Evolutionary conservation across 768 basidiomycete species (phyloP), one percentile per base, ranked within the genome.

Genomic region (Lactarius psammicola): DNA sequence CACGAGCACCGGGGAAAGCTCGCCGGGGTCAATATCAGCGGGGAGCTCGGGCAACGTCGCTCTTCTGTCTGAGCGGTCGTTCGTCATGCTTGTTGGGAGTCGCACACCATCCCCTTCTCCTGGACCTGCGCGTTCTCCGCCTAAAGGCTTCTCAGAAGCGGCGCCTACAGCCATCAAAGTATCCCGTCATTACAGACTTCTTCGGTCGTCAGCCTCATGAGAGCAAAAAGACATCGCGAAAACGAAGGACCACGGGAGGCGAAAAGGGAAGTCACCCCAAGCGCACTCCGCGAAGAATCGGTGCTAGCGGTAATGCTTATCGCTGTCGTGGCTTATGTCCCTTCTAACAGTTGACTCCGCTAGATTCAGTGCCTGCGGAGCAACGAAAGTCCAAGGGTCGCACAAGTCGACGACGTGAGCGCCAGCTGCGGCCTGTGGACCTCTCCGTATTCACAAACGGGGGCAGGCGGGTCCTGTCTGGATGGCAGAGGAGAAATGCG

Each of bases 391-490:
- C 42, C 26, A 63, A 55, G 28, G 28, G 33, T 17, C 62, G 30
- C 51, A 0, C 46, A 8, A 31, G 61, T 54, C 57, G 53, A 10
- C 53, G 62, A 59, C 64, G 64, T 49, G 59, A 68, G 54, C 56
- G 54, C 44, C 64, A 31, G 75, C 63, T 74, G 67, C 65, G 69
- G 71, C 71, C 30, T 76, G 76, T 49, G 53, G 78, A 58, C 18
- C 53, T 84, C 74, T 78, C 78, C 68, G 71, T 72, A 46, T 77
- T 84, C 64, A 68, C 74, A n/a, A 73, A 78, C 4, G 74, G 74
- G 18, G 77, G 75, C 17, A 75, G 75, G 5, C 78, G 74, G 31
- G 74, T 87, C 54, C 69, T 77, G 15, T 75, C 76, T 8, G 80
- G 81, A 17, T 72, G 78, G 64, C 69, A 73, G n/a, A 70, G 72